Percentiles rank a stretch among this genome's conserved stretches.
Conservation (phyloP, 805 yeast species). For the Lipomyces spencermartinsiae region DNA sequence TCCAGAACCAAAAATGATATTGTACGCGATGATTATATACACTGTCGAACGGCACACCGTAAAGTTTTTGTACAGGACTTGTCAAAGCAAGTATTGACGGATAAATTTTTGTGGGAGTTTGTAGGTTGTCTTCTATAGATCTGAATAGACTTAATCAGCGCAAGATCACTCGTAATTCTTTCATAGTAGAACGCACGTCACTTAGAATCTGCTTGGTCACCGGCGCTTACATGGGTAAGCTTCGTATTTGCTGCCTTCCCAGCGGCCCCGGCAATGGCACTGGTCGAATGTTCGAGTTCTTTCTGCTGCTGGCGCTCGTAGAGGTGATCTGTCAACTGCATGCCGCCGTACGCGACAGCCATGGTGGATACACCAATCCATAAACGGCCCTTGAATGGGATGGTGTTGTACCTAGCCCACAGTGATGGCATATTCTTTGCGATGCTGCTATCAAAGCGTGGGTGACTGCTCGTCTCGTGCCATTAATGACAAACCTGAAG, state of each 20-base stretch:
- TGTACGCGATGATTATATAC: not conserved
- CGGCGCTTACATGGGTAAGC: not conserved
- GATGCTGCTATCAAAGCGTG: not conserved
- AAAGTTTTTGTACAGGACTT: not conserved
- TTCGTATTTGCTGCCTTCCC: not conserved
- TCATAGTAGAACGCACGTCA: not conserved
- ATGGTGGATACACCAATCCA: constrained; percentile 41
- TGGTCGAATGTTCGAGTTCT: constrained; percentile 4
- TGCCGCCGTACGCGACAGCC: constrained; percentile 45
- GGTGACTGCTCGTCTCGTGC: too few species aligned
- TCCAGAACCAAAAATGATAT: constrained; percentile 33
- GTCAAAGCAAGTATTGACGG: not conserved
- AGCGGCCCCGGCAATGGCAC: not conserved
- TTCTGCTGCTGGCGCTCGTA: constrained; percentile 28
- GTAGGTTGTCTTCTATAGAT: not conserved
- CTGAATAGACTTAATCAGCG: not conserved
- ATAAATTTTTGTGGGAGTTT: not conserved
- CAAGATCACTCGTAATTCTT: not conserved
- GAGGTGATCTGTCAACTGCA: constrained; percentile 29
- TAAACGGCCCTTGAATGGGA: constrained; percentile 37
- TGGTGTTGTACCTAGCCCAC: constrained; percentile 34
- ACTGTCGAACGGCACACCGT: not conserved
- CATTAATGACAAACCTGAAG: too few species aligned
- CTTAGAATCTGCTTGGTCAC: not conserved
- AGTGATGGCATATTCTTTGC: constrained; percentile 29